Evolutionary conservation across 2,329 filamentous ascomycete species (phyloP).

Genomic region (Fusarium sp.): DNA sequence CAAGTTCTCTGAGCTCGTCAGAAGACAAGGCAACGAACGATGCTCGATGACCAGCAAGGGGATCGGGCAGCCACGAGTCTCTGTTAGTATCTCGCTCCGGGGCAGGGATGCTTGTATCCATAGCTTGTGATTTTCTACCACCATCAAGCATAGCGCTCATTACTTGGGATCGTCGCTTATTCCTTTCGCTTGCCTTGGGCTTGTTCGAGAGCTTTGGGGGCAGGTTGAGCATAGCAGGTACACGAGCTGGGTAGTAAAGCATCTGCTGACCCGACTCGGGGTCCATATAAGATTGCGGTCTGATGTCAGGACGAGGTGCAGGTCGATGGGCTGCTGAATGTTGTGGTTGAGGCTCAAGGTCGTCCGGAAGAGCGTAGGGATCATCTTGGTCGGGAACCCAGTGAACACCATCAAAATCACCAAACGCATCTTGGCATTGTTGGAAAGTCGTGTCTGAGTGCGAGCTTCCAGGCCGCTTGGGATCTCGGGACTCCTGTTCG

Average conservation of each 20-base stretch:
- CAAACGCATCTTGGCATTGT: conserved; percentile 75
- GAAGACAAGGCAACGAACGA: conserved; percentile 50
- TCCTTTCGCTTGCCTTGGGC: conserved; percentile 70
- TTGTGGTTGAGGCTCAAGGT: conserved; percentile 31
- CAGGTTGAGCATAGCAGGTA: conserved; percentile 92
- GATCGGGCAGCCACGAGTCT: conserved; percentile 60
- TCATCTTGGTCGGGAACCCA: conserved; percentile 66
- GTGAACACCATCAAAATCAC: conserved; percentile 85
- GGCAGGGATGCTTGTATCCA: conserved; percentile 20
- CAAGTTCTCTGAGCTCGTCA: conserved; percentile 39
- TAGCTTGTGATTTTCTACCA: conserved; percentile 40
- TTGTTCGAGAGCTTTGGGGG: conserved; percentile 86
- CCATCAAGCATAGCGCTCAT: conserved; percentile 67
- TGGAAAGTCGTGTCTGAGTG: conserved; percentile 71
- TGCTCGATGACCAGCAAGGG: conserved; percentile 53
- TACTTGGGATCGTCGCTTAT: conserved; percentile 79
- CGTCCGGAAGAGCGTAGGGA: conserved; percentile 31
- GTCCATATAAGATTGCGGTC: conserved; percentile 69
- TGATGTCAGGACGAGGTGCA: conserved; percentile 43
- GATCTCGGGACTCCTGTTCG: conserved; percentile 34
- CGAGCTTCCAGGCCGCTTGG: conserved; percentile 55
- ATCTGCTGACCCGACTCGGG: conserved; percentile 79
- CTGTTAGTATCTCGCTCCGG: conserved; percentile 34
- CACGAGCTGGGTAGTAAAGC: conserved; percentile 95
- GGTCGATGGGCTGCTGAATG: conserved; percentile 42